Conservation (phyloP, 768 basidiomycete genomes). For the Amanita phalloides region DNA sequence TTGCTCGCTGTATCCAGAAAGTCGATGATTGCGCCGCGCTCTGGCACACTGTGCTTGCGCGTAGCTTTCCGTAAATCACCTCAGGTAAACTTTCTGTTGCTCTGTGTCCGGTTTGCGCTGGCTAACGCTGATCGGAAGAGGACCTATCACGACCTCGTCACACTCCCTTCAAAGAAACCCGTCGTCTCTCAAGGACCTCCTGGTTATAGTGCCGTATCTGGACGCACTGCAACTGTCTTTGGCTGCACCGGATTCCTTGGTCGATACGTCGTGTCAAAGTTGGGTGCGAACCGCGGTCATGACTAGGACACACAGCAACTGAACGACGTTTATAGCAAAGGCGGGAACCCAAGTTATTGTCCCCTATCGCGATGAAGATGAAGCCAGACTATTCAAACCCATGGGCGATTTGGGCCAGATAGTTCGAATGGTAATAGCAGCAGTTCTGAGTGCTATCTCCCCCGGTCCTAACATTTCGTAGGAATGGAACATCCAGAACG, state of each 20-base stretch:
- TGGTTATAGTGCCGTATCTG: conserved; percentile 80
- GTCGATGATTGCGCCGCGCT: conserved; percentile 33
- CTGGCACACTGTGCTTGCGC: conserved; percentile 41
- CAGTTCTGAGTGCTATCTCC: neutral
- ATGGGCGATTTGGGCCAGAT: conserved; percentile 98
- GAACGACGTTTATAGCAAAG: conserved; percentile 48
- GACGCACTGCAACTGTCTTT: conserved; percentile 93
- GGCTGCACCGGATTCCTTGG: conserved; percentile 95
- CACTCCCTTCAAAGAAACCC: conserved; percentile 50
- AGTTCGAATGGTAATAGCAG: conserved; percentile 66
- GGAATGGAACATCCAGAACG: conserved; percentile 95
- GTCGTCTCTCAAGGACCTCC: conserved; percentile 68
- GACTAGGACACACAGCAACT: neutral
- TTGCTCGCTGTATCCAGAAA: conserved; percentile 12
- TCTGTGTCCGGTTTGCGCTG: conserved; percentile 17
- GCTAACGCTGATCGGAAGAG: conserved; percentile 34
- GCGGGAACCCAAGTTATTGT: conserved; percentile 88
- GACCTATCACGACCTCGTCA: conserved; percentile 61
- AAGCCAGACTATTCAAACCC: conserved; percentile 79
- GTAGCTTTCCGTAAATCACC: conserved; percentile 19
- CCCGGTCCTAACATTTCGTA: conserved; percentile 17
- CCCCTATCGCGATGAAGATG: conserved; percentile 92
- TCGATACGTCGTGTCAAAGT: conserved; percentile 86
- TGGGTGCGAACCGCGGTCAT: conserved; percentile 43
- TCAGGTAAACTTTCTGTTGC: conserved; percentile 29